Conservation (phyloP, 805 yeast species). For the Kluyveromyces wickerhamii region DNA sequence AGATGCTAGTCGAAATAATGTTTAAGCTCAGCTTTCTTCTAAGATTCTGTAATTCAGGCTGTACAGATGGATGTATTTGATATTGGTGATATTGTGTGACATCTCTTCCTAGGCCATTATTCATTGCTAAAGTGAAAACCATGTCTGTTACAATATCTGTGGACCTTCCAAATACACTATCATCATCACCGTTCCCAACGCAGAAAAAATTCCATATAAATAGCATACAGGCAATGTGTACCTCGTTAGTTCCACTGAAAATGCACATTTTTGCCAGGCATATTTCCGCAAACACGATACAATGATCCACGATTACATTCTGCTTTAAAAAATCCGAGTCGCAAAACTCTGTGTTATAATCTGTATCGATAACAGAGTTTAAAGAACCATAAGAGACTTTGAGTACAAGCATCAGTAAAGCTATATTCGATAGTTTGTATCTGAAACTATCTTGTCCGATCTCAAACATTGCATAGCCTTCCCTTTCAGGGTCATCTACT, state of each 20-base stretch:
- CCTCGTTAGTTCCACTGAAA: slow-evolving; percentile 3
- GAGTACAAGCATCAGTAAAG: slow-evolving; percentile 7
- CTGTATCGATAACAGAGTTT: not conserved
- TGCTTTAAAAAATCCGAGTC: not conserved
- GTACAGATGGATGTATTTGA: not conserved
- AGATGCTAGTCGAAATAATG: not conserved
- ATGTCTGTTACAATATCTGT: slow-evolving; percentile 2
- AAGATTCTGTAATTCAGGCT: slow-evolving; percentile 1
- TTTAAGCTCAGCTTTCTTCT: slow-evolving; percentile 3
- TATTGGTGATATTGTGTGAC: slow-evolving; percentile 3
- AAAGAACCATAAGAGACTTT: slow-evolving; percentile 5
- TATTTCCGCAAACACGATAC: slow-evolving; percentile 2
- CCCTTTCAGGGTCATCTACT: slow-evolving; percentile 1
- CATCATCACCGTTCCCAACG: slow-evolving; percentile 4
- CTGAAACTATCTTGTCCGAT: slow-evolving; percentile 6
- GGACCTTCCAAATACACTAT: slow-evolving; percentile 4
- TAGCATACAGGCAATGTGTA: slow-evolving; percentile 5
- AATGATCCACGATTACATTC: slow-evolving; percentile 1
- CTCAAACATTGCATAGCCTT: not conserved
- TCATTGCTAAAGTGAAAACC: slow-evolving; percentile 3
- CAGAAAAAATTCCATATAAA: slow-evolving; percentile 4
- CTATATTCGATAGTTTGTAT: slow-evolving; percentile 5
- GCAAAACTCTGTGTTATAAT: not conserved
- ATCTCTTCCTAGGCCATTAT: slow-evolving; percentile 4
- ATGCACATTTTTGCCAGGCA: slow-evolving; percentile 4